Base-by-base conservation (phyloP, 495 filamentous ascomycete species). In the Parmelia sp. region DNA sequence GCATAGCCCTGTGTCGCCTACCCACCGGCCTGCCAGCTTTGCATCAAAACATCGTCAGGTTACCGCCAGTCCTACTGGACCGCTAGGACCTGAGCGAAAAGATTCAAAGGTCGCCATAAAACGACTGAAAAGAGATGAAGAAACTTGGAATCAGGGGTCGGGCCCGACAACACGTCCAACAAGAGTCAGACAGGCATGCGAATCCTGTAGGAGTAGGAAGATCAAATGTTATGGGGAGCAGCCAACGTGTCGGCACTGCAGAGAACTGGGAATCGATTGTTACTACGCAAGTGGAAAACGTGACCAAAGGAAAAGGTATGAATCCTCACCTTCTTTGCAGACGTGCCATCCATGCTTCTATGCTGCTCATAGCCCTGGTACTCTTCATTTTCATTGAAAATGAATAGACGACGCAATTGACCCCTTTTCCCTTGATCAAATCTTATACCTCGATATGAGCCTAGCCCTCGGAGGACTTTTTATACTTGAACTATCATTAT, bases 161-260 rank as follows among this genome's bases (percentile, higher is more conserved):
- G 29, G 29, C 29, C 21, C 29, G 42, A 55, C 3, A 19, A 51
- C 53, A 27, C 53, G 29, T 45, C 40, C 55, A 35, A 9, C 60
- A 31, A 57, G 65, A 64, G 76, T 80, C 33, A 74, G 74, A 61
- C 77, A 77, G 62, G 78, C 79, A 35, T 82, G 80, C 67, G 78
- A 82, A 63, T 74, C 74, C 14, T 82, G 80, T 64, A 72, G 78
- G 44, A 74, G 76, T 59, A 76, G 78, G 53, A 86, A 86, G 69
- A 82, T 82, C 51, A 86, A 84, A 69, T 86, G 83, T 67, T 80
- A 80, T 40, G 84, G 83, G 27, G 80, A 78, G 23, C 77, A 77
- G 64, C 82, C 81, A 56, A 76, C 72, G 6, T 87, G 84, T 61
- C 74, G 78, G 42, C 82, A 85, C 62, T 87, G 84, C 64, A 69